Evolutionary conservation across 495 filamentous ascomycete species (phyloP).

Genomic region (Trichoderma orchidacearum): DNA sequence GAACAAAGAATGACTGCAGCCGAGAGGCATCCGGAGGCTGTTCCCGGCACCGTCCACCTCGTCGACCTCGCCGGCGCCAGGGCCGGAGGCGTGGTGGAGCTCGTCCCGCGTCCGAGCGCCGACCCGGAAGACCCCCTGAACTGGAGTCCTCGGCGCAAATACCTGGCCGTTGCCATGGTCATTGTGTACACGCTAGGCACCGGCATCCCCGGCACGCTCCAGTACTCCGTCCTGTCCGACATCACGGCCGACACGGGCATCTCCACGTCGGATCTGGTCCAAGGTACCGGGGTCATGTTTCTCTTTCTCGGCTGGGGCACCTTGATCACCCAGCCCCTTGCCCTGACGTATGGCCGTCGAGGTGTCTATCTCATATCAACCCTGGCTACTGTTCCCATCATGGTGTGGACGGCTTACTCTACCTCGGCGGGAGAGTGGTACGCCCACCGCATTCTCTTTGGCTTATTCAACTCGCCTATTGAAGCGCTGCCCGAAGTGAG

Average conservation of each 20-base stretch:
- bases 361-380: conserved; percentile 14
- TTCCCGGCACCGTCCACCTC: background rate
- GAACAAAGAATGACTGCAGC: no score
- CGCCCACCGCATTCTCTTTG: conserved; percentile 13
- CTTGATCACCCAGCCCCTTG: conserved; percentile 20
- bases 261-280: conserved; percentile 12
- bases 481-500: conserved; percentile 39
- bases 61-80: no score
- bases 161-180: conserved; percentile 32
- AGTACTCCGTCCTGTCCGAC: conserved; percentile 13
- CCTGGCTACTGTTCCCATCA: conserved; percentile 13
- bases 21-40: no score
- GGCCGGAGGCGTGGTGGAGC: background rate
- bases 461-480: conserved; percentile 36
- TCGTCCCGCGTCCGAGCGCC: conserved; percentile 41
- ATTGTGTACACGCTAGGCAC: conserved; percentile 13
- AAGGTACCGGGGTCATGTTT: conserved; percentile 19
- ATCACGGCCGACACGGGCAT: conserved; percentile 21
- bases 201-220: conserved; percentile 13
- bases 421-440: conserved; percentile 44
- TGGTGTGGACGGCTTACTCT: conserved; percentile 29
- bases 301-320: conserved; percentile 23
- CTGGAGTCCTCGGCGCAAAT: conserved; percentile 35
- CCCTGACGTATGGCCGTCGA: conserved; percentile 20
- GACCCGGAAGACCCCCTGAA: conserved; percentile 44